A percentile compares a stretch with the other conserved stretches of the same genome.
These are phyloP conservation scores for Daldinia eschscholtzii DNA, from an alignment of 2,329 filamentous ascomycete genomes.

Conservation along the genomic window DNA sequence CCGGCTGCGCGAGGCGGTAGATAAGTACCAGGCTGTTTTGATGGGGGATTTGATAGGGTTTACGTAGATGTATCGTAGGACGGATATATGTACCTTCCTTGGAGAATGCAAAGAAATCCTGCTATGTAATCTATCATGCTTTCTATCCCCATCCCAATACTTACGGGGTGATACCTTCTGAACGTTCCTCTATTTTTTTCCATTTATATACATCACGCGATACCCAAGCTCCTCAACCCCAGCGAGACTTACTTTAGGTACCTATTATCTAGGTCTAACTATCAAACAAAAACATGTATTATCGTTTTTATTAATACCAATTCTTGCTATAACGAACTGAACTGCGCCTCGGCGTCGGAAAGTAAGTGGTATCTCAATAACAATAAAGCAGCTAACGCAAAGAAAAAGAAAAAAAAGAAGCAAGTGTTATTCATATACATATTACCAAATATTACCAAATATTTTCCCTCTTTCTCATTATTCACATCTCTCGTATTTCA, in stretches of 20 bases:
- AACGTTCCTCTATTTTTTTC: too few species aligned
- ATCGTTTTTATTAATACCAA: constrained; percentile 2
- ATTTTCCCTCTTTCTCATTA: background rate
- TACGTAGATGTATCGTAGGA: constrained; percentile 32
- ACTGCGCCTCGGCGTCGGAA: background rate
- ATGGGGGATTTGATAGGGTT: constrained; percentile 75
- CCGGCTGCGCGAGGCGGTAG: constrained; percentile 82
- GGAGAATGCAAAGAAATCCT: background rate
- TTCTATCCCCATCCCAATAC: background rate
- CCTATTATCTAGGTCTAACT: background rate
- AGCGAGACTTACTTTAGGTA: background rate
- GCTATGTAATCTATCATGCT: background rate
- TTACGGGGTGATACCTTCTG: background rate
- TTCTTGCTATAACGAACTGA: background rate
- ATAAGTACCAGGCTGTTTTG: constrained; percentile 81
- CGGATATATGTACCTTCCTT: background rate
- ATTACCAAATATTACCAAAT: background rate
- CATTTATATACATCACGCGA: background rate
- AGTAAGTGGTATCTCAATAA: constrained; percentile 14
- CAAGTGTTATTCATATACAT: background rate
- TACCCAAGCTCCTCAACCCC: background rate
- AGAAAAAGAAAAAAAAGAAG: background rate
- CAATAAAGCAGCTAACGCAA: constrained; percentile 3
- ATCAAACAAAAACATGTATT: background rate
- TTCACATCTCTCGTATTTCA: background rate